Evolutionary conservation across 768 basidiomycete species (phyloP).

Genomic region (Pisolithus sp.): DNA sequence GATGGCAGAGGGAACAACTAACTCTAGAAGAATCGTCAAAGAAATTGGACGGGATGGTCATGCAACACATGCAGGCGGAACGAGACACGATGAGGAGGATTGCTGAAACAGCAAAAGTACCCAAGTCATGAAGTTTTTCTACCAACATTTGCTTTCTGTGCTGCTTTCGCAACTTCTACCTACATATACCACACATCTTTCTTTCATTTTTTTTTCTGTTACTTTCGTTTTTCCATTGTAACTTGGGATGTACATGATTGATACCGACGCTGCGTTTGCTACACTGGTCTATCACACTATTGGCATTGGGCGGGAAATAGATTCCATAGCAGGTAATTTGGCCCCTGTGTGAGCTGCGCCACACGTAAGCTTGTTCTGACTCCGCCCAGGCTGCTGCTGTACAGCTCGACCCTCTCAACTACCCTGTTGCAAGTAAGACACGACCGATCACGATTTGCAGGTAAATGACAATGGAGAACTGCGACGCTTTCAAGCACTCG

Average conservation of each 20-base stretch:
- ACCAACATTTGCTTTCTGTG: conserved; percentile 4
- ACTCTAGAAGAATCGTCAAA: conserved; percentile 50
- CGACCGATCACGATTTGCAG: conserved; percentile 8
- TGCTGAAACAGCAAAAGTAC: conserved; percentile 41
- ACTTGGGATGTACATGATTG: conserved; percentile 18
- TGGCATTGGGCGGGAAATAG: not conserved
- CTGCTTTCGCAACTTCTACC: not conserved
- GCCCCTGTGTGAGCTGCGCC: not conserved
- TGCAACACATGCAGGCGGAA: conserved; percentile 80
- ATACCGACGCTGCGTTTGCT: conserved; percentile 2
- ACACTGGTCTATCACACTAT: too few relatives aligned
- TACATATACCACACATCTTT: not conserved
- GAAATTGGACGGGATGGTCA: conserved; percentile 72
- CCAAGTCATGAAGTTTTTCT: conserved; percentile 16
- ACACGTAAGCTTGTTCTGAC: conserved; percentile 22
- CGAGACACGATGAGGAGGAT: conserved; percentile 75
- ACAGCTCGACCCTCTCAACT: conserved; percentile 2
- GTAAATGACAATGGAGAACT: conserved; percentile 17
- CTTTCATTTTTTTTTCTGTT: not conserved
- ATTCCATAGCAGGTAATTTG: not conserved
- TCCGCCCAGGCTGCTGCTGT: conserved; percentile 19
- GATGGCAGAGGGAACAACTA: conserved; percentile 27
- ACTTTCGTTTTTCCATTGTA: conserved; percentile 17
- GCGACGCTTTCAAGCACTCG: conserved; percentile 30
- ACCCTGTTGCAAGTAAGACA: conserved; percentile 4